Percentiles rank a stretch among this genome's conserved stretches.
These are phyloP conservation scores for Carex arenaria DNA, from an alignment of 202 grass and related monocot species.

Conservation along the genomic window DNA sequence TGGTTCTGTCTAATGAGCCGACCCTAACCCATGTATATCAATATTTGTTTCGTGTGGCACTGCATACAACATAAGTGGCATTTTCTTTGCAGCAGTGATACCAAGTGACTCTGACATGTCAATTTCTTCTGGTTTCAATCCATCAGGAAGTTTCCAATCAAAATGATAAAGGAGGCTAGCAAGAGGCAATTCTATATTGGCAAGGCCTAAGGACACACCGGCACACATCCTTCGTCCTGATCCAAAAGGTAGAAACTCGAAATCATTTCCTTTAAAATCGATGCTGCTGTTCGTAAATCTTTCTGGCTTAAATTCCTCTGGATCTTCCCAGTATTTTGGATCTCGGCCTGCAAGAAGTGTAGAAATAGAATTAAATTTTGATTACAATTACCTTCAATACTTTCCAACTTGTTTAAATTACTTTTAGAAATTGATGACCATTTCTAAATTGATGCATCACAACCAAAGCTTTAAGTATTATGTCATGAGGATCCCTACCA, in stretches of 20 bases:
- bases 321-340: conserved; percentile 16
- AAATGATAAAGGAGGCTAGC: conserved; percentile 31
- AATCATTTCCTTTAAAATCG: conserved; percentile 21
- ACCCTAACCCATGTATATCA: neutral
- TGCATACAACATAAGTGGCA: too few species aligned
- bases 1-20: too few species aligned
- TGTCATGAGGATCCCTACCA: neutral
- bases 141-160: conserved; percentile 15
- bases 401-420: neutral
- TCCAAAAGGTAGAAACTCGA: conserved; percentile 28
- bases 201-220: conserved; percentile 9
- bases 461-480: neutral
- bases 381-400: neutral
- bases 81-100: neutral
- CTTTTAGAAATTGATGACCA: neutral
- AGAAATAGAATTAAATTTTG: neutral
- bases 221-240: conserved; percentile 25
- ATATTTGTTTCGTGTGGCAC: neutral
- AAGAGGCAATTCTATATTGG: neutral
- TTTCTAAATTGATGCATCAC: neutral
- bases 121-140: neutral
- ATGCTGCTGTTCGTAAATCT: conserved; percentile 8
- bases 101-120: conserved; percentile 32
- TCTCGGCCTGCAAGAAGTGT: conserved; percentile 16
- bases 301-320: conserved; percentile 27